Evolutionary conservation across 352 stramenopile genomes (phyloP).

Genomic region (Pythium myriotylum): DNA sequence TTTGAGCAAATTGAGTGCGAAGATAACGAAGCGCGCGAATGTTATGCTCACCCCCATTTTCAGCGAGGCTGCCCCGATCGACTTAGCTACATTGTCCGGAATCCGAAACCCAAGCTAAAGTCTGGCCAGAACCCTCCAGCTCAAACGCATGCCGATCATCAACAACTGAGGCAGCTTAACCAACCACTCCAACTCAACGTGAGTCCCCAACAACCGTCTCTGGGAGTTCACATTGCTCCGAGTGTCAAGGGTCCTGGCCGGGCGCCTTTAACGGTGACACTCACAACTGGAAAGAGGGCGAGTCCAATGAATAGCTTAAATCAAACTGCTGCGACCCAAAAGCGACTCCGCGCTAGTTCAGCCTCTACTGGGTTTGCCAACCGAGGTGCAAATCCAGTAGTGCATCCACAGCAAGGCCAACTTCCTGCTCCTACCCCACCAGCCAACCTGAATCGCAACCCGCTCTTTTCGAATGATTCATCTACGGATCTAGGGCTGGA

Average conservation of each 20-base stretch:
- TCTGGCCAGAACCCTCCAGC: slow-evolving; percentile 20
- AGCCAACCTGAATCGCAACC: slow-evolving; percentile 34
- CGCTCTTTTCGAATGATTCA: slow-evolving; percentile 60
- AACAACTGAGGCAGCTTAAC: slow-evolving; percentile 10
- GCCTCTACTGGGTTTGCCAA: background rate
- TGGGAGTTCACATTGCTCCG: slow-evolving; percentile 22
- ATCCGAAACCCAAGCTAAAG: slow-evolving; percentile 45
- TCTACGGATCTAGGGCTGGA: slow-evolving; percentile 32
- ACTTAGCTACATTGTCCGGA: slow-evolving; percentile 61
- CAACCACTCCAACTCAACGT: slow-evolving; percentile 6
- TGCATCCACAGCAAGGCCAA: background rate
- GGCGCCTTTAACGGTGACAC: slow-evolving; percentile 50
- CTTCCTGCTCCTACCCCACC: slow-evolving; percentile 14
- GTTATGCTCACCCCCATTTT: slow-evolving; percentile 63
- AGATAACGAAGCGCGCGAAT: slow-evolving; percentile 53
- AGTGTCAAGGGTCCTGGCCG: slow-evolving; percentile 6
- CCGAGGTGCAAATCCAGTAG: background rate
- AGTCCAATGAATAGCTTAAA: slow-evolving; percentile 14
- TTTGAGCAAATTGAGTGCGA: slow-evolving; percentile 68
- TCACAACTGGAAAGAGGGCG: slow-evolving; percentile 35
- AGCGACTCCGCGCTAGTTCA: slow-evolving; percentile 19
- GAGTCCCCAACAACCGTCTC: slow-evolving; percentile 7
- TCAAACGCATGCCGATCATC: background rate
- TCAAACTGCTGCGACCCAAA: slow-evolving; percentile 8
- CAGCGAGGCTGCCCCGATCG: slow-evolving; percentile 45